Evolutionary conservation across 192 early-diverging fungal species (phyloP).

Genomic region (Podila verticillata): DNA sequence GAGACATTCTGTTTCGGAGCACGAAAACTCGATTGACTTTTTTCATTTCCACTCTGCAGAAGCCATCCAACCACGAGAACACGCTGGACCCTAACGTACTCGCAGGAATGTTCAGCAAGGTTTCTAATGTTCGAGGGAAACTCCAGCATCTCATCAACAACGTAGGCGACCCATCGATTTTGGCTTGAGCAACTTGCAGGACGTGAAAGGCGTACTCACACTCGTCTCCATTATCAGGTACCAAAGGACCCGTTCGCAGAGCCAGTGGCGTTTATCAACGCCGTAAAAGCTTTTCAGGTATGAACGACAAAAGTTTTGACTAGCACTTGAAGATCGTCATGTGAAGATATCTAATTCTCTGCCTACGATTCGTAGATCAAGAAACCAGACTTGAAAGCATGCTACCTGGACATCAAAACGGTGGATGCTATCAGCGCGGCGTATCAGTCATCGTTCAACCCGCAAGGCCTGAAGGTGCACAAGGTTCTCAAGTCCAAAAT

Average conservation of each 20-base stretch:
- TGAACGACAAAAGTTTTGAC: neutral
- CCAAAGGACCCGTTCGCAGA: conserved; percentile 65
- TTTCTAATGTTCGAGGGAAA: conserved; percentile 56
- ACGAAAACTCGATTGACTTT: neutral
- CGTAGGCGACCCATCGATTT: conserved; percentile 21
- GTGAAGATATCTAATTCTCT: neutral
- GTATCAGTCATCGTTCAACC: conserved; percentile 44
- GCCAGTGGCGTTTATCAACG: conserved; percentile 40
- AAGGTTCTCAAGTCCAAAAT: conserved; percentile 64
- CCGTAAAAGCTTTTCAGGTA: conserved; percentile 58
- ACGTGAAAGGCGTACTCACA: neutral
- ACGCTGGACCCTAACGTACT: conserved; percentile 61
- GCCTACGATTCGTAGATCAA: conserved; percentile 6
- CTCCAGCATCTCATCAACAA: conserved; percentile 57
- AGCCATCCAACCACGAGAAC: conserved; percentile 32
- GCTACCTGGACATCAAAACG: conserved; percentile 31
- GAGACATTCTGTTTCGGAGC: neutral
- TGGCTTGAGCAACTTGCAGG: neutral
- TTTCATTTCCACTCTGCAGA: neutral
- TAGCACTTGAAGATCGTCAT: neutral
- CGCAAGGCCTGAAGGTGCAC: conserved; percentile 55
- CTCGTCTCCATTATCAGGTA: conserved; percentile 32
- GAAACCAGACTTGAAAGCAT: conserved; percentile 38
- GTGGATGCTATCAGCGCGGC: conserved; percentile 45
- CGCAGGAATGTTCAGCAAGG: conserved; percentile 57